Evolutionary conservation across 2,329 filamentous ascomycete genomes (phyloP).

Genomic region (Nothophaeocryptopus gaeumannii): DNA sequence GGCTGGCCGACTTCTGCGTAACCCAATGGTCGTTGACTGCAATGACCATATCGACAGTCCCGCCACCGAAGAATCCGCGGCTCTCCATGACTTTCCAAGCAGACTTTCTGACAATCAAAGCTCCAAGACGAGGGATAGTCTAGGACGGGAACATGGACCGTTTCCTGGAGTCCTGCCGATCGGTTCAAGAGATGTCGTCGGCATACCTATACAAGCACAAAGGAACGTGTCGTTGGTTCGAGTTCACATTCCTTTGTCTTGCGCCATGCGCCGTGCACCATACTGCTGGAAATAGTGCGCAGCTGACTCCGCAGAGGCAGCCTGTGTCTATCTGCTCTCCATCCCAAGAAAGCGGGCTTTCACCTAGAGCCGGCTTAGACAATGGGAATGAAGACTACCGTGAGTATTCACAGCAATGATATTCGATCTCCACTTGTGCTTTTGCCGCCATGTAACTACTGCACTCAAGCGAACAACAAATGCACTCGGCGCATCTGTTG

Average conservation of each 20-base stretch:
- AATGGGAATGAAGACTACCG: no score
- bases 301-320: background rate
- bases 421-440: no score
- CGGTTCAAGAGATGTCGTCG: background rate
- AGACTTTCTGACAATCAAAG: conserved; percentile 72
- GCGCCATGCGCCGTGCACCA: background rate
- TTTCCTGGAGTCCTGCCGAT: conserved; percentile 4
- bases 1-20: conserved; percentile 62
- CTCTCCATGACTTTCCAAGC: conserved; percentile 59
- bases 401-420: no score
- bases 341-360: no score
- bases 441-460: no score
- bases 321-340: no score
- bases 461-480: no score
- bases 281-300: background rate
- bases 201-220: background rate
- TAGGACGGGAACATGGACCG: conserved; percentile 6
- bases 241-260: background rate
- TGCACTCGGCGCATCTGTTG: no score
- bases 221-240: background rate
- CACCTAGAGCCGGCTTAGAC: no score
- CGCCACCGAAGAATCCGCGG: conserved; percentile 83
- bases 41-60: conserved; percentile 82
- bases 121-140: conserved; percentile 86
- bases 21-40: conserved; percentile 77